phyloP scores from a whole-genome alignment of 352 stramenopile genomes.

The Phytophthora aleatoria region DNA sequence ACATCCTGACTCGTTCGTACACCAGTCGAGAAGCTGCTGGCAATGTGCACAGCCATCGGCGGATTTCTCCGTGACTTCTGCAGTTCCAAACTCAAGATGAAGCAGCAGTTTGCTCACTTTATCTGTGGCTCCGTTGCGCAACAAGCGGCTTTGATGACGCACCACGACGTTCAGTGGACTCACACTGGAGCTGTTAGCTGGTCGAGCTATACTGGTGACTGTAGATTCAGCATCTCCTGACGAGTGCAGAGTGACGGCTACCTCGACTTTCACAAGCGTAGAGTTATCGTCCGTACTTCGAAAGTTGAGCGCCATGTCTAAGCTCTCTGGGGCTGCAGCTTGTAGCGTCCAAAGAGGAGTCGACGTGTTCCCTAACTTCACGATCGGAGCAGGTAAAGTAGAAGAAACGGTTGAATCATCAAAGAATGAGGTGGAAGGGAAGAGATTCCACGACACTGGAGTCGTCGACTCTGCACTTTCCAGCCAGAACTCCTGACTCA shows the following conservation, averaged over 20 bases:
- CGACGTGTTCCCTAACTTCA: conserved; percentile 30
- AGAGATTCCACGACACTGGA: conserved; percentile 48
- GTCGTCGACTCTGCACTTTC: conserved; percentile 55
- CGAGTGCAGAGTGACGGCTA: conserved; percentile 48
- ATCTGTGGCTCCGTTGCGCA: conserved; percentile 26
- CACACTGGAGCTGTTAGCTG: conserved; percentile 11
- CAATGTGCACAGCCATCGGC: conserved; percentile 58
- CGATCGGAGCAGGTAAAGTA: conserved; percentile 23
- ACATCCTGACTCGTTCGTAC: conserved; percentile 43
- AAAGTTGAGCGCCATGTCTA: conserved; percentile 56
- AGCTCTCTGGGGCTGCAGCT: conserved; percentile 20
- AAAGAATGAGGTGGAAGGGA: conserved; percentile 41
- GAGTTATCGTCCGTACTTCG: conserved; percentile 47
- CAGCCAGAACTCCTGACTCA: conserved; percentile 52
- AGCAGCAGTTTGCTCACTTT: conserved; percentile 46
- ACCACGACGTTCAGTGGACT: conserved; percentile 40
- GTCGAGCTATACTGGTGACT: conserved; percentile 61
- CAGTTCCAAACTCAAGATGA: conserved; percentile 43
- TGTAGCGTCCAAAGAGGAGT: conserved; percentile 52
- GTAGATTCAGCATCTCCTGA: conserved; percentile 47
- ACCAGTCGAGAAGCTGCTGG: conserved; percentile 57
- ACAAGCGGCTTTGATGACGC: conserved; percentile 45
- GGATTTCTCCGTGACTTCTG: conserved; percentile 41
- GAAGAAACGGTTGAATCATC: conserved; percentile 16
- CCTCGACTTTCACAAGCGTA: conserved; percentile 55